Evolutionary conservation across 176 grass and related monocot species (phyloP).

Genomic region (Saccharum officinarum): DNA sequence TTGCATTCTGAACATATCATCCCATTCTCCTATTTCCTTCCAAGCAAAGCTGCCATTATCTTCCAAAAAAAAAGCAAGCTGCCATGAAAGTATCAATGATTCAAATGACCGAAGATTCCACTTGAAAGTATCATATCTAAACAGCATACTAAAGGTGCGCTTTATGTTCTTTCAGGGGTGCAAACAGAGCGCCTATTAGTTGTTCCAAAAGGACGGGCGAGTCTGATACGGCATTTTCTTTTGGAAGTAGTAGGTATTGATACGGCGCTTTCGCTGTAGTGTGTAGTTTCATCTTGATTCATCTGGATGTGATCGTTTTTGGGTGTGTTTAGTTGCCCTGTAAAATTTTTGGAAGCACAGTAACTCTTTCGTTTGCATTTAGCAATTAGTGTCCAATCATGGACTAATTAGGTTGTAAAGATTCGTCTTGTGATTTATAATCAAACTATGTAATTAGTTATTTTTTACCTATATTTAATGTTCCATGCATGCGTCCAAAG

Average conservation of each 20-base stretch:
- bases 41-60: background rate
- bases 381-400: no score
- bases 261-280: constrained; percentile 32
- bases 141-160: constrained; percentile 5
- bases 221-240: constrained; percentile 32
- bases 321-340: no score
- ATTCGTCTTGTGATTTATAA: no score
- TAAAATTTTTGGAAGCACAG: no score
- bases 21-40: background rate
- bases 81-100: background rate
- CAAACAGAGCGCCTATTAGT: constrained; percentile 1
- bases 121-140: constrained; percentile 23
- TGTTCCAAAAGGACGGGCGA: constrained; percentile 22
- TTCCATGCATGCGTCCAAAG: no score
- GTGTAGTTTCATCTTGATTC: constrained; percentile 1
- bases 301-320: background rate
- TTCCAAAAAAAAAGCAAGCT: no score
- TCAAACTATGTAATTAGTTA: no score
- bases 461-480: no score
- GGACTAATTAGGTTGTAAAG: no score
- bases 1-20: background rate
- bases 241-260: background rate
- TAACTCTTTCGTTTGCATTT: no score
- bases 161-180: constrained; percentile 36
- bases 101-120: background rate